phyloP scores from a whole-genome alignment of 352 stramenopile genomes.

The Phytopythium delawarense region DNA sequence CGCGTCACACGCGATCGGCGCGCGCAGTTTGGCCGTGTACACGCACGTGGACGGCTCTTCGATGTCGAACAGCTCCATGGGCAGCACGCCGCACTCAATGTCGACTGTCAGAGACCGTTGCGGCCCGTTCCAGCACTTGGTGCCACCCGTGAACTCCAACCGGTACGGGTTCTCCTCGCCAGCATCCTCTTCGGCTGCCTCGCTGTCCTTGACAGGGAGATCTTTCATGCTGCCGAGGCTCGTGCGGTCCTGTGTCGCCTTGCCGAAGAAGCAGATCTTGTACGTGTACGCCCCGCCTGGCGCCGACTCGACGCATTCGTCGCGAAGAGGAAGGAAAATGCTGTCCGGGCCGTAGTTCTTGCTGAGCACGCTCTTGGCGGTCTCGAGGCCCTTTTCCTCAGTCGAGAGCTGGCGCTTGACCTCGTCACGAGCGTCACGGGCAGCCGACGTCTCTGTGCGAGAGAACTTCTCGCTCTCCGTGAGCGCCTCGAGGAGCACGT shows the following conservation, averaged over 20 bases:
- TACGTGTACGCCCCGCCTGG: conserved; percentile 80
- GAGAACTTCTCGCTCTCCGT: conserved; percentile 34
- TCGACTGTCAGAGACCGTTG: conserved; percentile 73
- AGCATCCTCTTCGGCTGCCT: conserved; percentile 10
- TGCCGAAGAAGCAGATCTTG: conserved; percentile 81
- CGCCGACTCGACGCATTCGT: conserved; percentile 65
- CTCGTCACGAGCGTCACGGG: conserved; percentile 42
- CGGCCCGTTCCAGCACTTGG: conserved; percentile 88
- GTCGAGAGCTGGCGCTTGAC: conserved; percentile 31
- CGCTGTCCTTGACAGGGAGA: conserved; percentile 9
- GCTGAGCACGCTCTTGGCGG: conserved; percentile 29
- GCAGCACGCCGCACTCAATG: conserved; percentile 61
- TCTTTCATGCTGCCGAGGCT: conserved; percentile 71
- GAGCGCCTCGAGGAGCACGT: conserved; percentile 54
- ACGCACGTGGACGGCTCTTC: conserved; percentile 86
- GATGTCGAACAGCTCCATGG: conserved; percentile 60
- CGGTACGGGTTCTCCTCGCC: neutral
- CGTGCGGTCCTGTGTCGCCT: conserved; percentile 75
- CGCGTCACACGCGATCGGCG: conserved; percentile 63
- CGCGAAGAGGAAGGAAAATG: conserved; percentile 60
- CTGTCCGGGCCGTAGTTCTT: conserved; percentile 63
- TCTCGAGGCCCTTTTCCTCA: conserved; percentile 28
- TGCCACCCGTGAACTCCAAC: conserved; percentile 59
- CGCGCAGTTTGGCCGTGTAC: conserved; percentile 79
- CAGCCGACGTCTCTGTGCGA: conserved; percentile 37